These are phyloP conservation scores for Protea cynaroides DNA, from an alignment of 164 flowering plant species.

Conservation along the genomic window DNA sequence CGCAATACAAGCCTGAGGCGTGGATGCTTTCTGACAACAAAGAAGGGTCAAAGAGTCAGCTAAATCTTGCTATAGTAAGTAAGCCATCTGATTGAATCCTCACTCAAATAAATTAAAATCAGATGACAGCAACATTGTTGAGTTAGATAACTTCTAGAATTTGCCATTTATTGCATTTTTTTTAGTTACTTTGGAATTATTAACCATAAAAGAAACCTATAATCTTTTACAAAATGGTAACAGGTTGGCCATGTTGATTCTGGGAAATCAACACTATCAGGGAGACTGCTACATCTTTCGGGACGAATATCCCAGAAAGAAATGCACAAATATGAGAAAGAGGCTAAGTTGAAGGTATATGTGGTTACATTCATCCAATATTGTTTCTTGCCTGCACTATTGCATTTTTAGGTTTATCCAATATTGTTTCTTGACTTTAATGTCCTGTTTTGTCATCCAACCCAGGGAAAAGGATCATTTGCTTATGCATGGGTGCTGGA, in stretches of 20 bases:
- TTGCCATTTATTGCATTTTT: background rate
- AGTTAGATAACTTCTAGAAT: background rate
- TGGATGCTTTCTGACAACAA: slow-evolving; percentile 71
- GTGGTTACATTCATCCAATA: background rate
- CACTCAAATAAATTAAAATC: background rate
- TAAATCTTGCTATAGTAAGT: slow-evolving; percentile 93
- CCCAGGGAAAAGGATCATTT: slow-evolving; percentile 96
- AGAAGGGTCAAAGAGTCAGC: slow-evolving; percentile 46
- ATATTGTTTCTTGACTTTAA: background rate
- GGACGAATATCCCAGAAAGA: slow-evolving; percentile 81
- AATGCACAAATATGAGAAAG: slow-evolving; percentile 92
- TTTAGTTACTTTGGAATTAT: background rate
- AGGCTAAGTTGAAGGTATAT: slow-evolving; percentile 66
- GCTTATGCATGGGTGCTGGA: slow-evolving; percentile 99
- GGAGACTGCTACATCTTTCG: slow-evolving; percentile 75
- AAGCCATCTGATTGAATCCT: background rate
- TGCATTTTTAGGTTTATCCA: slow-evolving; percentile 3
- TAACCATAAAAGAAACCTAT: background rate
- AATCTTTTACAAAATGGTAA: slow-evolving; percentile 3
- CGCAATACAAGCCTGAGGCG: slow-evolving; percentile 57
- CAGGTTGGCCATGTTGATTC: slow-evolving; percentile 99
- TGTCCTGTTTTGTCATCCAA: background rate
- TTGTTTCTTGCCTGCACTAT: background rate
- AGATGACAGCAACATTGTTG: too few species aligned
- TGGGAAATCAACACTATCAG: slow-evolving; percentile 96